Conservation (phyloP, 1,284 basidiomycete species). For the Ganoderma leucocontextum region DNA sequence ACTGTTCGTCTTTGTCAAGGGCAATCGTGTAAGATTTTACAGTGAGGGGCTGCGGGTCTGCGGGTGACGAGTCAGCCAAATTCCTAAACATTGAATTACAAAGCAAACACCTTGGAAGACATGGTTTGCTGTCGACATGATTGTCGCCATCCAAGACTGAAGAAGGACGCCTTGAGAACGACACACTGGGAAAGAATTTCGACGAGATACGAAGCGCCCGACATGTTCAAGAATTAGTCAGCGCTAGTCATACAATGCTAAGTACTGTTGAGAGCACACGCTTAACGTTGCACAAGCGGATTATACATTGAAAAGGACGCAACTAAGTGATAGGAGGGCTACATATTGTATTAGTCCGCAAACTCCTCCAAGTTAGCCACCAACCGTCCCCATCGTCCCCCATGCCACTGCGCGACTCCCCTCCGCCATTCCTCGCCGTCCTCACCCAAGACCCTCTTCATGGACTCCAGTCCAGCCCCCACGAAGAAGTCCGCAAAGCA, state of each 20-base stretch:
- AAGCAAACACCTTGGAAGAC: neutral
- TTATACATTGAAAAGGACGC: too few relatives aligned
- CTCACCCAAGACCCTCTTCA: constrained; percentile 28
- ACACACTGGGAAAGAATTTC: neutral
- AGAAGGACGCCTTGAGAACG: neutral
- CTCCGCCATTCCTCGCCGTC: constrained; percentile 35
- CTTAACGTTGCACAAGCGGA: too few relatives aligned
- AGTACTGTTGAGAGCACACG: too few relatives aligned
- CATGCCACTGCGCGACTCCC: constrained; percentile 32
- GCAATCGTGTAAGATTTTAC: neutral
- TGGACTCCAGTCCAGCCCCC: constrained; percentile 30
- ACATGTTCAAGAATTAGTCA: neutral
- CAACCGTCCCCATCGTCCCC: constrained; percentile 33
- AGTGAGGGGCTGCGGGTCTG: neutral
- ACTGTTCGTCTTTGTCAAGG: neutral
- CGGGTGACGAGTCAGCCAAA: neutral
- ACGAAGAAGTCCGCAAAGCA: constrained; percentile 33
- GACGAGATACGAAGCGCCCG: neutral
- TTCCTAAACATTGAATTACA: neutral
- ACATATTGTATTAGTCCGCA: neutral
- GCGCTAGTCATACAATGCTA: too few relatives aligned
- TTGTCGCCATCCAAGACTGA: neutral
- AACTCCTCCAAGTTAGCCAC: constrained; percentile 26
- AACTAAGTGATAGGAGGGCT: too few relatives aligned
- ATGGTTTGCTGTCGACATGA: neutral